Conservation (phyloP, 495 filamentous ascomycete genomes). For the Penicillium mononematosum region DNA sequence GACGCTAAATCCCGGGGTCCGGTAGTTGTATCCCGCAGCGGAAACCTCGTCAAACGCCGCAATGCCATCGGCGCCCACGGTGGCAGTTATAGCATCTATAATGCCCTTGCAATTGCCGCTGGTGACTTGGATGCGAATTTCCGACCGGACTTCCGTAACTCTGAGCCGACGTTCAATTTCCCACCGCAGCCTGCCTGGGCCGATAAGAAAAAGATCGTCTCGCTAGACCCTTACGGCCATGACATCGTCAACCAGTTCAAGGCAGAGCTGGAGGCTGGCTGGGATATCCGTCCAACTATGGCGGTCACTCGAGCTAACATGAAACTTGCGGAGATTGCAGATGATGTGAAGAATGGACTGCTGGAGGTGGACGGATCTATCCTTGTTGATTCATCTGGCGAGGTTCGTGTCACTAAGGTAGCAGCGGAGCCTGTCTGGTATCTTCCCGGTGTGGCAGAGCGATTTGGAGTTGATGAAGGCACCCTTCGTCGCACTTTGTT, state of each 20-base stretch:
- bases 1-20: constrained; percentile 77
- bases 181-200: constrained; percentile 87
- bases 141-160: constrained; percentile 91
- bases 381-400: constrained; percentile 76
- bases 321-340: constrained; percentile 90
- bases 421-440: constrained; percentile 97
- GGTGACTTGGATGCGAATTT: constrained; percentile 83
- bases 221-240: constrained; percentile 95
- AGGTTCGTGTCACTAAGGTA: constrained; percentile 94
- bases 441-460: constrained; percentile 88
- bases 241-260: constrained; percentile 51
- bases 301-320: constrained; percentile 94
- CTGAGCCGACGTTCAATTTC: constrained; percentile 83
- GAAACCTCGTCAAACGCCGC: constrained; percentile 74
- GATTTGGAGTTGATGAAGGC: constrained; percentile 93
- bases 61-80: constrained; percentile 92
- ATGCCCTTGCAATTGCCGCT: constrained; percentile 88
- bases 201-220: constrained; percentile 91
- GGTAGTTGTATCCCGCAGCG: constrained; percentile 80
- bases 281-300: constrained; percentile 94
- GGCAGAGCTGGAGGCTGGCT: constrained; percentile 58
- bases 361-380: constrained; percentile 88
- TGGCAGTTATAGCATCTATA: constrained; percentile 96
- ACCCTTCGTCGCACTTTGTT: constrained; percentile 83
- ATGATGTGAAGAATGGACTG: constrained; percentile 75